Base-by-base conservation (phyloP, 2,329 filamentous ascomycete genomes). In the Macrophomina tecta region DNA sequence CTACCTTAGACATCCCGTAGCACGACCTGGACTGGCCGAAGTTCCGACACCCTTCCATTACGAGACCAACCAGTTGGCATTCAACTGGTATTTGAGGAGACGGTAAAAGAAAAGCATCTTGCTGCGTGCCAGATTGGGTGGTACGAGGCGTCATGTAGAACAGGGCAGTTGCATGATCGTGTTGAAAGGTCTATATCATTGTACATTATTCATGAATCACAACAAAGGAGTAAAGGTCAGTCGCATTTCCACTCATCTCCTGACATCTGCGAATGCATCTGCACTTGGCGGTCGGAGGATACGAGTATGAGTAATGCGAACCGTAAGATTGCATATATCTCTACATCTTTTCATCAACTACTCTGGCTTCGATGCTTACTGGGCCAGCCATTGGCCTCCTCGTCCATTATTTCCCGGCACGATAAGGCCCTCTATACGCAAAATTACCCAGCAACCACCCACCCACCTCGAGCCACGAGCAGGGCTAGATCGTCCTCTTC, bases 1-100 rank as follows among this genome's bases (percentile, higher is more conserved):
- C 48, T 99, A 99, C 79, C 82, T 99, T 69, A 87, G 95, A 67
- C 94, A 99, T 82, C 95, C 95, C 0, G 94, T 98, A 51, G 95
- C 93, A 32, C 86, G 94, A 68, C 90, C 90, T 2, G 93, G 94
- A 11, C 74, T 87, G 70, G 89, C 91, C 4, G 95, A 85, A 74
- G 82, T 85, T 68, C 94, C 94, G 1, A 93, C 92, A 30, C 94
- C 94, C 18, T 97, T 93, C 79, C 80, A 83, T 61, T 82, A 86
- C 67, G 82, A 87, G 70, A 86, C 89, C n/a, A 89, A 86, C 76
- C 92, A 93, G 78, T 81, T 96, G 76, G 93, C 93, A 0, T 97
- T 94, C 79, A 94, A 92, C 79, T 99, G 94, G 94, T 99, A 98
- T 80, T 79, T 98, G 81, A 86, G 90, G 78, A 87, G 93, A 78